Base-by-base conservation (phyloP, 306 rosid genomes). In the Vachellia pachyceras region DNA sequence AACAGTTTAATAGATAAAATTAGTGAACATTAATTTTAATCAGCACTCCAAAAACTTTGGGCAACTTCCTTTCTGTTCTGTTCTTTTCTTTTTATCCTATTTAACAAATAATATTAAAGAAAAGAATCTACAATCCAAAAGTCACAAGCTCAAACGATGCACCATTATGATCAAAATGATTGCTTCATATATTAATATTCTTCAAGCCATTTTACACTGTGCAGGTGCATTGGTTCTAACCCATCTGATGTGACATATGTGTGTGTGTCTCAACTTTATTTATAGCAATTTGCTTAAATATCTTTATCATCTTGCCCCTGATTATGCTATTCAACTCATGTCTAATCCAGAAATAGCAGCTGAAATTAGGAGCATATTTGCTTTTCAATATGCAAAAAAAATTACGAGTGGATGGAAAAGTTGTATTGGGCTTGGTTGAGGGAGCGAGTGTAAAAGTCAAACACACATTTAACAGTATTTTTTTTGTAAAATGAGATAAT, bases 221-320 rank as follows among this genome's bases (percentile, higher is more conserved):
- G 46, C 46, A 42, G 46, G 46, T 79, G 72, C 68, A 71, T 79
- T 82, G 86, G 83, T 87, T 84, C 69, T 87, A 87, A 75, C 87
- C 65, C 80, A 72, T 29, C 85, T 76, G 86, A 87, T 84, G 85
- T 84, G 88, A 87, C 57, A 73, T 84, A 80, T 63, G 64, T 49
- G 33, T 29, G 33, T 29, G 33, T 29, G 33, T 29, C 33, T 29
- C 80, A 61, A 66, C 84, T 84, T 72, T 77, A 72, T 80, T 12
- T 72, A 10, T 14, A 40, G 77, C 83, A 73, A 29, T 29, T 76
- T 79, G 54, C 61, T 82, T 50, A 47, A 82, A 75, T 71, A 79
- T 63, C 52, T 70, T 70, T 72, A 61, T 54, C 25, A 79, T 39
- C 66, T 18, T 66, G 41, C 69, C 37, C 70, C 55, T 13, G 0